Conservation (phyloP, 2,329 filamentous ascomycete species). For the Aspergillus japonicus region DNA sequence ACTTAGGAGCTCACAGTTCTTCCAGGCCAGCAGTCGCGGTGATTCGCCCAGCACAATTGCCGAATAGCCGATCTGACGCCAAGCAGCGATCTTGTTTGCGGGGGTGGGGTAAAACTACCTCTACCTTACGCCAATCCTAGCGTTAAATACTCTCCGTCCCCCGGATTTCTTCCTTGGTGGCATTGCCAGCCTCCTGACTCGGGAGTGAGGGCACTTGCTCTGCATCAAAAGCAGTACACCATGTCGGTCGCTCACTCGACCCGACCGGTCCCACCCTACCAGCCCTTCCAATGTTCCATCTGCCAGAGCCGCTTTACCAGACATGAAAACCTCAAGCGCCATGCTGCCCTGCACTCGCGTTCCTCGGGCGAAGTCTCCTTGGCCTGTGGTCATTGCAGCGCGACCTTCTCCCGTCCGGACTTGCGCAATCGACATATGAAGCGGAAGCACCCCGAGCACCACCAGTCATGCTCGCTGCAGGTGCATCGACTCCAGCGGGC, state of each 20-base stretch:
- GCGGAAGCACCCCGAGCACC: constrained; percentile 39
- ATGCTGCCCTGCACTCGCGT: constrained; percentile 41
- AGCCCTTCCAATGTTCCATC: constrained; percentile 44
- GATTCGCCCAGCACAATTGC: background rate
- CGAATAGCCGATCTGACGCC: background rate
- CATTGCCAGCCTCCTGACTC: background rate
- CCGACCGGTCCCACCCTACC: constrained; percentile 18
- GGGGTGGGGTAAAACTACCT: background rate
- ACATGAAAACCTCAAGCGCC: constrained; percentile 46
- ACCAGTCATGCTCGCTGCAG: constrained; percentile 8
- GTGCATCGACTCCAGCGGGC: background rate
- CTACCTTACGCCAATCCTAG: background rate
- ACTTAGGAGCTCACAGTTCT: too few relatives aligned
- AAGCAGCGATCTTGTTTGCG: background rate
- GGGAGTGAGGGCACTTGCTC: background rate
- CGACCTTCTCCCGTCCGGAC: constrained; percentile 44
- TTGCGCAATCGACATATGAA: constrained; percentile 44
- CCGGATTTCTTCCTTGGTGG: background rate
- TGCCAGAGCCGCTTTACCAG: constrained; percentile 42
- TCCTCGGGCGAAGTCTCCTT: constrained; percentile 31
- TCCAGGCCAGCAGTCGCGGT: too few relatives aligned
- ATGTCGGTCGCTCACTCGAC: constrained; percentile 3
- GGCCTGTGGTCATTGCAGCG: constrained; percentile 39
- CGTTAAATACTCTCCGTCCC: background rate
- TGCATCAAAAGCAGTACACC: background rate